Evolutionary conservation across 805 yeast genomes (phyloP), one percentile per base, ranked within the genome.

Genomic region (Candida tallmaniae): DNA sequence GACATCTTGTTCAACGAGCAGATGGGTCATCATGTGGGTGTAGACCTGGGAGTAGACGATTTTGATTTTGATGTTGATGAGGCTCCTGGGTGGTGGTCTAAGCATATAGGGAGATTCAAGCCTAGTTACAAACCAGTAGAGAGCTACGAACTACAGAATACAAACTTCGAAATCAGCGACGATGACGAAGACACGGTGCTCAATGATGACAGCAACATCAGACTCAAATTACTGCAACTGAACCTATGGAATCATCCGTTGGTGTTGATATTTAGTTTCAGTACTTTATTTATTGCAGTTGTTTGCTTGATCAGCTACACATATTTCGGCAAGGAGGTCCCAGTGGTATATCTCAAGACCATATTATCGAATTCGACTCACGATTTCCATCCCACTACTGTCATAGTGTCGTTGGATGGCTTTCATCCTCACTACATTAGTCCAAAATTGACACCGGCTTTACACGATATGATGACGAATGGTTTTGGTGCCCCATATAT

Each of bases 401-500:
- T 89, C 2, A 52, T 88, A 29, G 66, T 89, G 2, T 86, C 96
- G 0, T 56, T 90, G 19, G 96, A 86, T 54, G 96, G 96, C 7
- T 83, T 89, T 55, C 95, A 89, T 51, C 97, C 97, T 3, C 90
- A 85, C 50, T 83, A 87, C 52, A 74, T 89, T 9, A 77, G 80
- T 2, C 47, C 71, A 5, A 60, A 65, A 13, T 50, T 69, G 20
- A 89, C 96, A 0, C 97, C 97, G 1, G 65, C 76, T 23, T 51
- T 89, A 52, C 79, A 83, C 50, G 56, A 65, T 7, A 54, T 89
- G 54, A 58, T 78, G 42, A 44, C 66, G 4, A 58, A 74, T 17
- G 71, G 66, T 4, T 72, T 65, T 32, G 82, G 80, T 11, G 77
- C 87, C 4, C 96, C 97, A 1, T 87, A 74, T 50, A 85, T 90